Percentiles rank a stretch among this genome's conserved stretches.
Conservation (phyloP, 345 rosid genomes). For the Chamaenerion angustifolium region DNA sequence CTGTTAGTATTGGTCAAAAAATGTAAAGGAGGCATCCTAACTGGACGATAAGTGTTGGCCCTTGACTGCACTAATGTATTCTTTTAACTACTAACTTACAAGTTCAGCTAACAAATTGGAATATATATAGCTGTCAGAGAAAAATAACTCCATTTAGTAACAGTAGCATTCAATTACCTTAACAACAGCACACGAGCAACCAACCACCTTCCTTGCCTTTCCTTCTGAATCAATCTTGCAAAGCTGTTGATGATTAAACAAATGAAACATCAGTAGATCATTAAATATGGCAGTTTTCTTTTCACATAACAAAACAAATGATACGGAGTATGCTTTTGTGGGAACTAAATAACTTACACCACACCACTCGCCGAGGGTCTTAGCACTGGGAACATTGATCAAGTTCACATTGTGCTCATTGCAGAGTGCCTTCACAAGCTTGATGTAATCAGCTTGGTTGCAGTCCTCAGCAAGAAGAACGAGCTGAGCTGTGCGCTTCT, state of each 20-base stretch:
- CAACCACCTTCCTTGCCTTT: slow-evolving; percentile 76
- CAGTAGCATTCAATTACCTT: slow-evolving; percentile 27
- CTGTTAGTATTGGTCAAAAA: no score
- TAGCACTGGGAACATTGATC: slow-evolving; percentile 67
- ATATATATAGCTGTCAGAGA: no score
- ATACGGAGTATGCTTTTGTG: not conserved
- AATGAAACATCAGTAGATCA: not conserved
- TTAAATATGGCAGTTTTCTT: not conserved
- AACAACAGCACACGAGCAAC: slow-evolving; percentile 74
- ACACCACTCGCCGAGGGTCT: slow-evolving; percentile 88
- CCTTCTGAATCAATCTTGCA: slow-evolving; percentile 86
- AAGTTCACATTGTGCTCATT: slow-evolving; percentile 54
- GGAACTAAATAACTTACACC: slow-evolving; percentile 39
- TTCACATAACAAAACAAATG: not conserved
- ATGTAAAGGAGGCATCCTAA: no score
- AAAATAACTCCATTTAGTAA: no score
- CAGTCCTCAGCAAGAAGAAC: slow-evolving; percentile 81
- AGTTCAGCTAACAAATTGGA: no score
- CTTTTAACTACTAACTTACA: no score
- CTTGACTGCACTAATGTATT: no score
- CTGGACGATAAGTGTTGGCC: no score
- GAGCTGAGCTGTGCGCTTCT: slow-evolving; percentile 63
- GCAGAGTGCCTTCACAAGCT: slow-evolving; percentile 72
- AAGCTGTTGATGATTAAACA: slow-evolving; percentile 23
- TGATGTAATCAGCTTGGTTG: slow-evolving; percentile 69